phyloP scores from a whole-genome alignment of 169 alveolate species.

The Eimeria acervulina region DNA sequence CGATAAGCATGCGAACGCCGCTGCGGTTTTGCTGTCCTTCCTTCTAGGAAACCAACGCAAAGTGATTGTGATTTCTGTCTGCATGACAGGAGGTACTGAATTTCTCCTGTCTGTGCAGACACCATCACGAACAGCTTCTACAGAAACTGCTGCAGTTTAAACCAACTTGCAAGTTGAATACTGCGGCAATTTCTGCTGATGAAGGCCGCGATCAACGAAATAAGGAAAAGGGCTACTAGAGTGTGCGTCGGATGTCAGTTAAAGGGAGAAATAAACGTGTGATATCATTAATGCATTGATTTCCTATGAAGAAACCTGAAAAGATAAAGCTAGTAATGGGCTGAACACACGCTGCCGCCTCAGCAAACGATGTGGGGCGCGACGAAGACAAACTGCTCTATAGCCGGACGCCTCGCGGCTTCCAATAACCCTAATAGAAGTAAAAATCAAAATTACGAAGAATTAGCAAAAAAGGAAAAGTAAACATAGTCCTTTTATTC shows the following conservation, averaged over 20 bases:
- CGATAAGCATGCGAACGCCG: too few relatives aligned
- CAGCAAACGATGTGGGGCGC: neutral
- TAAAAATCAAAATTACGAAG: neutral
- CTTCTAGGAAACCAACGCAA: neutral
- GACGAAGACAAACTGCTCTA: neutral
- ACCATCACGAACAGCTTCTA: neutral
- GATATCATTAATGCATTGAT: too few relatives aligned
- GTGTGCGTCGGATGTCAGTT: too few relatives aligned
- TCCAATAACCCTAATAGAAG: neutral
- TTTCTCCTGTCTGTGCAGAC: neutral
- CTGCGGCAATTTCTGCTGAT: too few relatives aligned
- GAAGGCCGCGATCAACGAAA: too few relatives aligned
- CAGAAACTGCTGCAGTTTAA: neutral
- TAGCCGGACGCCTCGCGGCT: neutral
- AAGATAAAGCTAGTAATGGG: neutral
- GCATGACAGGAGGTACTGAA: neutral
- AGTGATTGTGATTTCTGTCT: neutral
- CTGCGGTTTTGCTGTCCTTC: neutral
- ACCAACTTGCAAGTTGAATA: neutral
- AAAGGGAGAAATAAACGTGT: too few relatives aligned
- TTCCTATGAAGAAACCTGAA: neutral
- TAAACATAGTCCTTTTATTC: neutral
- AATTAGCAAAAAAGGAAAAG: neutral
- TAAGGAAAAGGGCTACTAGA: too few relatives aligned
- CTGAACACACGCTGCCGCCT: neutral